Evolutionary conservation across 306 rosid species (phyloP).

Genomic region (Adenanthera pavonina): DNA sequence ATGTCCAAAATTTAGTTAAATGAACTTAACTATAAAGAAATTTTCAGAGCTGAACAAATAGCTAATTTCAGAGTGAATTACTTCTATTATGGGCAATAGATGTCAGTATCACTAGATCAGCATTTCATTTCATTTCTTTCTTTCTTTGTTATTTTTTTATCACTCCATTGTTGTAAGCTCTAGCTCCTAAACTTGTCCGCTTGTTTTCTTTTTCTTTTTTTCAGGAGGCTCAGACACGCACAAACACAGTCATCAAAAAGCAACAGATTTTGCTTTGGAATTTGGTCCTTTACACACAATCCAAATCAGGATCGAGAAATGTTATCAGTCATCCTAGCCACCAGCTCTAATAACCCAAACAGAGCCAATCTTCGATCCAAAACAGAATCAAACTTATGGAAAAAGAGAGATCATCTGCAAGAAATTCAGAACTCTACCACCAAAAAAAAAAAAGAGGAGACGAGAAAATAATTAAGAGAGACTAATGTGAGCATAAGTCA

Average conservation of each 20-base stretch:
- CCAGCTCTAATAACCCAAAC: neutral
- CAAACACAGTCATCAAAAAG: conserved; percentile 65
- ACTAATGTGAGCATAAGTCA: conserved; percentile 32
- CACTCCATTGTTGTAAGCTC: neutral
- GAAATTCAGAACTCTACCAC: neutral
- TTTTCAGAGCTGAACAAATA: neutral
- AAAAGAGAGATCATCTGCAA: neutral
- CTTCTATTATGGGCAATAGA: neutral
- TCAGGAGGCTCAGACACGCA: conserved; percentile 80
- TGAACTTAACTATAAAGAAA: neutral
- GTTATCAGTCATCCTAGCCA: conserved; percentile 64
- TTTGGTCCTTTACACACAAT: conserved; percentile 30
- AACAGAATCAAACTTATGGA: neutral
- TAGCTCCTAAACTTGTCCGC: neutral
- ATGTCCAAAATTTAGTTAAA: neutral
- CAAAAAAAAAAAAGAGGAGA: neutral
- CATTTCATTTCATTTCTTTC: neutral
- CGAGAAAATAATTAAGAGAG: conserved; percentile 16
- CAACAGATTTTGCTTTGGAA: conserved; percentile 35
- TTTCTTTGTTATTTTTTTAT: neutral
- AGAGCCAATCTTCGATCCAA: neutral
- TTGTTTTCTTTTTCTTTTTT: neutral
- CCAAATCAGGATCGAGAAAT: conserved; percentile 71
- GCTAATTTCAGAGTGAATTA: neutral
- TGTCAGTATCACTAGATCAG: neutral